Percentiles rank a stretch among this genome's conserved stretches.
Conservation (phyloP, 768 basidiomycete genomes). For the Crassisporium funariophilum region DNA sequence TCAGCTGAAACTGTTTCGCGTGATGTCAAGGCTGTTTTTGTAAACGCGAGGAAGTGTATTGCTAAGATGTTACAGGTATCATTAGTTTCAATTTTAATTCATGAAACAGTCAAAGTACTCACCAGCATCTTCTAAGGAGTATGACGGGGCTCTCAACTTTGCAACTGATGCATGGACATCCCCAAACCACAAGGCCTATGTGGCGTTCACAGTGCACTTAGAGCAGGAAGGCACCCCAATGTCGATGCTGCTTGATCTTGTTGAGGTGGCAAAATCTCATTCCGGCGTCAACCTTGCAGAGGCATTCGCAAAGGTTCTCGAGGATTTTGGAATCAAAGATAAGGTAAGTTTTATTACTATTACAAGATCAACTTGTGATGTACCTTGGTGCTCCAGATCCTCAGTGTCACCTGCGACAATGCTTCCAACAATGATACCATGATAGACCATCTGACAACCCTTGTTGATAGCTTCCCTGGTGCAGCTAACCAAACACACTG, state of each 20-base stretch:
- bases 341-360: constrained; percentile 26
- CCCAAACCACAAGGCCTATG: constrained; percentile 34
- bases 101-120: neutral
- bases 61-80: neutral
- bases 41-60: neutral
- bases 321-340: constrained; percentile 35
- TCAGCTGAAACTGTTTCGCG: neutral
- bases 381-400: constrained; percentile 18
- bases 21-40: neutral
- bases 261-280: constrained; percentile 38
- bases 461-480: constrained; percentile 25
- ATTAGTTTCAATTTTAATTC: neutral
- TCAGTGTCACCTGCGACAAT: constrained; percentile 37
- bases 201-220: constrained; percentile 35
- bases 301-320: constrained; percentile 32
- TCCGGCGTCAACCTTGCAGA: constrained; percentile 33
- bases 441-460: constrained; percentile 25
- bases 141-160: constrained; percentile 13
- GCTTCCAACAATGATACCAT: constrained; percentile 37
- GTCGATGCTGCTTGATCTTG: constrained; percentile 35
- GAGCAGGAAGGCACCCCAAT: constrained; percentile 27
- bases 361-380: neutral
- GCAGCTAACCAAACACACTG: constrained; percentile 26
- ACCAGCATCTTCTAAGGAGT: neutral
- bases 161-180: constrained; percentile 34